phyloP scores from a whole-genome alignment of 1,284 basidiomycete genomes.

The Marasmius oreades region DNA sequence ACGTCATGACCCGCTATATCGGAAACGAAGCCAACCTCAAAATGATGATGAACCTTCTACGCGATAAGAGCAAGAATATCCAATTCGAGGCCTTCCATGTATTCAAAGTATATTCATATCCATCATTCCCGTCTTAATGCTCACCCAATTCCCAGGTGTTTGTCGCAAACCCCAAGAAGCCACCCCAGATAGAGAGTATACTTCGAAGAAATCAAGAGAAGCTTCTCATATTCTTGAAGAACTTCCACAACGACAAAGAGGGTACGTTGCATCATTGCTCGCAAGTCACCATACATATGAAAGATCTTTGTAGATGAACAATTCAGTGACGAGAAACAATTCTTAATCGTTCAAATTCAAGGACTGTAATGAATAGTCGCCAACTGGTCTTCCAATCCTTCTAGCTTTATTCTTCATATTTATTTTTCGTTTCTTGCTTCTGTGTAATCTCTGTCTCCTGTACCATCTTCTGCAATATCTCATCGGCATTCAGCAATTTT shows the following conservation, averaged over 20 bases:
- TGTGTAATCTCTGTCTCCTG: not conserved
- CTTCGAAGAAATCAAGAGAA: slow-evolving; percentile 93
- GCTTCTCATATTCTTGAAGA: slow-evolving; percentile 83
- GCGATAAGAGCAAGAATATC: slow-evolving; percentile 98
- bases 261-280: slow-evolving; percentile 42
- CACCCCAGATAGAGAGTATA: slow-evolving; percentile 90
- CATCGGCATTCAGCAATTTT: not conserved
- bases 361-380: slow-evolving; percentile 65
- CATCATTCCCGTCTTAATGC: not conserved
- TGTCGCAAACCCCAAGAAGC: slow-evolving; percentile 99
- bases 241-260: slow-evolving; percentile 98
- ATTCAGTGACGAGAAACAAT: slow-evolving; percentile 97
- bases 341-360: slow-evolving; percentile 90
- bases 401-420: not conserved
- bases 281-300: not conserved
- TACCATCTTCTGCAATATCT: slow-evolving; percentile 2
- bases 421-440: not conserved
- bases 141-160: slow-evolving; percentile 65
- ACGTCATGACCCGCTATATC: slow-evolving; percentile 98
- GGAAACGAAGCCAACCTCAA: slow-evolving; percentile 91
- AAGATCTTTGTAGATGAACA: slow-evolving; percentile 96
- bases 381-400: not conserved
- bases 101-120: slow-evolving; percentile 76
- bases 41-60: slow-evolving; percentile 99
- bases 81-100: slow-evolving; percentile 99